Base-by-base conservation (phyloP, 2,329 filamentous ascomycete species). In the Sclerotinia borealis region DNA sequence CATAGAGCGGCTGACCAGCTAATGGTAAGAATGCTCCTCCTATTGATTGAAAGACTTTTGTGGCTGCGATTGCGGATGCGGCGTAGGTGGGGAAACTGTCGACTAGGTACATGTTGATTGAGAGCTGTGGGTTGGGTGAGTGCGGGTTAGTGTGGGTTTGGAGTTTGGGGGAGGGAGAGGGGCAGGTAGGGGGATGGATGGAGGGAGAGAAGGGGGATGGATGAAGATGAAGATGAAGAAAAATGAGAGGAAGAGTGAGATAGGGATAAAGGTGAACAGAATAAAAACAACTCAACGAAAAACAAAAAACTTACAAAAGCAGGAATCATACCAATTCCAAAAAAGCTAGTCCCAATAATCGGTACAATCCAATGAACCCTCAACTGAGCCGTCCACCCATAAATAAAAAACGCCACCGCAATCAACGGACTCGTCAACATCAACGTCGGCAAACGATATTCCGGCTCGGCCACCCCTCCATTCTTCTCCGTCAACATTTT, bases 401-500 rank as follows among this genome's bases (percentile, higher is more conserved):
- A 81, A 15, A 79, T 74, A 66, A 81, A 80, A 41, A 81, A 72
- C 0, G 75, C 75, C 15, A 77, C 68, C 0, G 79, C 79, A 17
- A 81, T 76, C 8, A 48, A 15, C n/a, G 65, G 63, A n/a, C 48
- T 78, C 48, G 11, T 74, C 58, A 29, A 74, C 73, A 50, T 76
- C 50, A 79, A 75, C 0, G 76, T 72, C 0, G 77, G 76, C 0
- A 81, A 70, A 0, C 80, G 74, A 71, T 77, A 71, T 65, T 80
- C 78, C 1, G 78, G 77, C 59, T 59, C 43, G 6, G 50, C 36
- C 10, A 39, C 34, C 10, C 61, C 50, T 1, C 63, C 56, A 22
- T 77, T 72, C 4, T 80, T 77, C 55, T 83, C 82, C 1, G 81
- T 81, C 1, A 76, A 76, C 11, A 13, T 10, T 61, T 79, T 72